Evolutionary conservation across 148 eudicot genomes (phyloP), one percentile per base, ranked within the genome.

Genomic region (Camellia japonica): DNA sequence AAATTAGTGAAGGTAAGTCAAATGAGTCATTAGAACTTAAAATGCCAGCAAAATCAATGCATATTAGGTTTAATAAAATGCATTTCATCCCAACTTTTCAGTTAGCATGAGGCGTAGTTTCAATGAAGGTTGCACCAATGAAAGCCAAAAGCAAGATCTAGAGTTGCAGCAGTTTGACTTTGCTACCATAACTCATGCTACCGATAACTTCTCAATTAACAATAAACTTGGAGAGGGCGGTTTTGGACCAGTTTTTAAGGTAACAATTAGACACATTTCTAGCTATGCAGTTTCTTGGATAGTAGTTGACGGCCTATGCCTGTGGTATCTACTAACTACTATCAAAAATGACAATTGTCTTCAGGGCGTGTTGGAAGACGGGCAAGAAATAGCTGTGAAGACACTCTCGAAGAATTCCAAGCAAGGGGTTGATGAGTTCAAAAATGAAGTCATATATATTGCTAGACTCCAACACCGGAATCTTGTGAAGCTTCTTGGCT

Each of bases 171-270:
- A 46, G 5, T 71, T 71, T 51, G 44, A 71, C 20, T 79, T 79
- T 20, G 10, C 49, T 6, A 55, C 75, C 23, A 62, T 80, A 73
- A 44, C 16, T n/a, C 12, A 73, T 30, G 72, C 82, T 65, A 80
- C 82, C 0, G 15, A 80, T 73, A 63, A 80, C 64, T 80, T 80
- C 14, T 73, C 82, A 18, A 11, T 38, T 9, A 55, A 52, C 16
- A 73, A 73, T 55, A 74, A 71, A 38, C 70, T 80, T 72, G 82
- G 82, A 72, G 68, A 73, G 38, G 82, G 82, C 20, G 82, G 82
- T 7, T 80, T 71, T 49, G 82, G 82, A 46, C 82, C 82, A 19
- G 82, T 80, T 62, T 80, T 72, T 71, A 80, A 80, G 82, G 82
- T 80, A 47, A 72, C 16, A 64, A 23, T 5, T 2, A 5, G 8